phyloP scores from a whole-genome alignment of 2,329 filamentous ascomycete species.

The Drechslerella dactyloides region DNA sequence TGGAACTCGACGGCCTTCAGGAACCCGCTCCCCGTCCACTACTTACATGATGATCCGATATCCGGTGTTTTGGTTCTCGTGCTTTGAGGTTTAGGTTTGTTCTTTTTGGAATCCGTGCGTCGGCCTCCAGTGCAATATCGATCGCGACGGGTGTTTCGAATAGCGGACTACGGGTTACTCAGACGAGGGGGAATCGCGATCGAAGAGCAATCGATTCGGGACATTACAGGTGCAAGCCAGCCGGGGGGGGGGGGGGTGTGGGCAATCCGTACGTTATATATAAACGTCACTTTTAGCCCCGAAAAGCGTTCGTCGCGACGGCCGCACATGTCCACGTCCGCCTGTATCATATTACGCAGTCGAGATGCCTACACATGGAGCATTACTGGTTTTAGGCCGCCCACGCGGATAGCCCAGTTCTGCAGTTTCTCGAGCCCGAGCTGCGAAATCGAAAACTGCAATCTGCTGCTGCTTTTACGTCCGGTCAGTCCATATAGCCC shows the following conservation, averaged over 20 bases:
- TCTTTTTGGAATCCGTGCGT: constrained; percentile 2
- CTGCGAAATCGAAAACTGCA: neutral
- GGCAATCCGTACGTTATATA: constrained; percentile 24
- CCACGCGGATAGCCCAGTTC: constrained; percentile 1
- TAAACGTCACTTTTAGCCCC: constrained; percentile 3
- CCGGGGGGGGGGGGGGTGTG: neutral
- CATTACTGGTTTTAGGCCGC: neutral
- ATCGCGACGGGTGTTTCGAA: neutral
- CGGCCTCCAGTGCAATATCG: neutral
- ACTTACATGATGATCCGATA: too few species aligned
- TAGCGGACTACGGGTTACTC: neutral
- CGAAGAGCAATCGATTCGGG: constrained; percentile 8
- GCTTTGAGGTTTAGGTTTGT: too few species aligned
- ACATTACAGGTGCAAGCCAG: constrained; percentile 10
- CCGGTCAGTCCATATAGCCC: neutral
- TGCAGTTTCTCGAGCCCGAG: neutral
- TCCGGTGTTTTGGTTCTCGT: constrained; percentile 40
- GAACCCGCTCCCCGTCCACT: constrained; percentile 23
- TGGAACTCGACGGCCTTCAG: constrained; percentile 2
- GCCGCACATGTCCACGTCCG: neutral
- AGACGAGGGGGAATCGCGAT: neutral
- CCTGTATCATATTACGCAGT: neutral
- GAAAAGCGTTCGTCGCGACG: neutral
- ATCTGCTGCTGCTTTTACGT: neutral
- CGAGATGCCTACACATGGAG: neutral